Evolutionary conservation across 208 protist species (phyloP).

Genomic region (Leishmania arabica): DNA sequence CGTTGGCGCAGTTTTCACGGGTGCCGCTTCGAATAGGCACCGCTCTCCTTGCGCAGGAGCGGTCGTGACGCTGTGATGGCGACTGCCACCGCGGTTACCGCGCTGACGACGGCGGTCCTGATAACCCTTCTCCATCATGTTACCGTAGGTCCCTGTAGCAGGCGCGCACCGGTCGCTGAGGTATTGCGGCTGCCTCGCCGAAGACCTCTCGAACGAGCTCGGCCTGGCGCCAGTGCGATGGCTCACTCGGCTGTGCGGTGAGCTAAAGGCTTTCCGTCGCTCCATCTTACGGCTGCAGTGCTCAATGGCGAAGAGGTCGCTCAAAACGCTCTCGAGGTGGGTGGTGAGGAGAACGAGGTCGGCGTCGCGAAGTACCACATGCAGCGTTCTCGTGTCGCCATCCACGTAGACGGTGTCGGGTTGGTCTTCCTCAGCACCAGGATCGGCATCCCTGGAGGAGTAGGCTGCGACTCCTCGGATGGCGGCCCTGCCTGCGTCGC

Average conservation of each 20-base stretch:
- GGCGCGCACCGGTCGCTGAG: conserved; percentile 5
- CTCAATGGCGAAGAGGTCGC: conserved; percentile 81
- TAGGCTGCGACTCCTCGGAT: not conserved
- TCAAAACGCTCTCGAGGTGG: conserved; percentile 76
- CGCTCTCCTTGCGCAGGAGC: conserved; percentile 2
- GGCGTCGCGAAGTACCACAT: conserved; percentile 43
- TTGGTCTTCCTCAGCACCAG: conserved; percentile 16
- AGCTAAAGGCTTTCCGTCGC: not conserved
- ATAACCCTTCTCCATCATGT: not conserved
- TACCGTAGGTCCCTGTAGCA: not conserved
- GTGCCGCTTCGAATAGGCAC: conserved; percentile 1
- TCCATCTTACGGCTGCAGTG: conserved; percentile 44
- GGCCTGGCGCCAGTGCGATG: not conserved
- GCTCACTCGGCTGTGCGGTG: not conserved
- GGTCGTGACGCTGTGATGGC: not conserved
- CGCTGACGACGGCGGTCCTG: not conserved
- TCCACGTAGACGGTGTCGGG: conserved; percentile 53
- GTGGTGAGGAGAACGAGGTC: conserved; percentile 70
- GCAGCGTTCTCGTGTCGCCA: conserved; percentile 48
- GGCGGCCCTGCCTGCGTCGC: not conserved
- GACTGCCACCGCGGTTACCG: not conserved
- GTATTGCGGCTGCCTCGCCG: conserved; percentile 2
- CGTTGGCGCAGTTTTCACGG: conserved; percentile 3
- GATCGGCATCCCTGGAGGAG: conserved; percentile 13
- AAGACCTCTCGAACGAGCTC: not conserved